These are phyloP conservation scores for Rosa lucieae DNA, from an alignment of 306 rosid genomes.

Conservation along the genomic window DNA sequence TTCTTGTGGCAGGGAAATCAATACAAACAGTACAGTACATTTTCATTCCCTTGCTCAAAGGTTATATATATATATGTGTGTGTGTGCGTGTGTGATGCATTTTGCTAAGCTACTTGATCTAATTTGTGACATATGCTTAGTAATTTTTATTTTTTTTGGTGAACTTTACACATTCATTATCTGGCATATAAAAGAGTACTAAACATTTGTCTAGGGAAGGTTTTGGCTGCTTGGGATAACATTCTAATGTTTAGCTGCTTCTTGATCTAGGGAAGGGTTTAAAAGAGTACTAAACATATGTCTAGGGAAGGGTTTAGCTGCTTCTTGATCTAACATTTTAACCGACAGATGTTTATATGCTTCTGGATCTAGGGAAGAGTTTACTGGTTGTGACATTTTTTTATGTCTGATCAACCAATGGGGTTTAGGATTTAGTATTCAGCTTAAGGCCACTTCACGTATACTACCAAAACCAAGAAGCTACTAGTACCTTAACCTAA, in stretches of 20 bases:
- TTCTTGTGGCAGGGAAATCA: background rate
- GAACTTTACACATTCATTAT: no score
- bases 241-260: no score
- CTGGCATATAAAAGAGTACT: background rate
- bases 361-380: background rate
- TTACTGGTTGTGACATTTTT: background rate
- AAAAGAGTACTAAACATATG: background rate
- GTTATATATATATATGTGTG: background rate
- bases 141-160: background rate
- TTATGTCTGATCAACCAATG: background rate
- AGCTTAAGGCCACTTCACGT: background rate
- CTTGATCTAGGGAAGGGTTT: no score
- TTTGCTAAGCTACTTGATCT: background rate
- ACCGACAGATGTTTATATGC: background rate
- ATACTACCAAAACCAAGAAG: constrained; percentile 29
- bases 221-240: background rate
- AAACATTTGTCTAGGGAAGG: background rate
- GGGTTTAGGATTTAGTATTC: background rate
- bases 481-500: background rate
- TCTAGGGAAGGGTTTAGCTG: background rate
- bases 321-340: background rate
- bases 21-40: background rate
- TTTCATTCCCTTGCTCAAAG: background rate
- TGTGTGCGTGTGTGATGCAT: background rate
- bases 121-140: background rate